Evolutionary conservation across 208 protist species (phyloP).

Genomic region (Leishmania major): DNA sequence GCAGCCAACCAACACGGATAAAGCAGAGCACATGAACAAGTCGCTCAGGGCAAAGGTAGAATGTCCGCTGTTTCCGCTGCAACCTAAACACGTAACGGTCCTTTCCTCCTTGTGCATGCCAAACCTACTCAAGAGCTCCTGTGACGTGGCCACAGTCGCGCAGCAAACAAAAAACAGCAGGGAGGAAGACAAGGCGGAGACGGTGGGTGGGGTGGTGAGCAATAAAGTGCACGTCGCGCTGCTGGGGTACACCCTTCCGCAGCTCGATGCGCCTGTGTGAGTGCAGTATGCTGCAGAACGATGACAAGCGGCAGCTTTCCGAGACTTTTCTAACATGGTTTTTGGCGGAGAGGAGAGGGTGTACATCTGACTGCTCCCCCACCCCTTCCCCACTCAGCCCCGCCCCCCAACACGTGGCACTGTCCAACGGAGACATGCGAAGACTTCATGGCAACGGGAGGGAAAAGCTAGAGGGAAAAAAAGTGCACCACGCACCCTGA

Average conservation of each 20-base stretch:
- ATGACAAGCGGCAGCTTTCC: not conserved
- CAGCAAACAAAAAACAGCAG: not conserved
- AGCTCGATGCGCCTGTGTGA: not conserved
- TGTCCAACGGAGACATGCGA: not conserved
- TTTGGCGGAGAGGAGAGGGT: not conserved
- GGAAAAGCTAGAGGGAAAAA: not conserved
- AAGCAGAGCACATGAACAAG: not conserved
- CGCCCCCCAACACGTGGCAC: not conserved
- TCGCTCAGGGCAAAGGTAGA: not conserved
- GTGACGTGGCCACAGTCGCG: not conserved
- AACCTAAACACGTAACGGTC: not conserved
- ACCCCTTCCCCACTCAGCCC: no score
- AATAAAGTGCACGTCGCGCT: not conserved
- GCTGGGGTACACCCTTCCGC: not conserved
- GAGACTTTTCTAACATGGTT: not conserved
- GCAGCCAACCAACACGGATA: not conserved
- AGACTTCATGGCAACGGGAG: not conserved
- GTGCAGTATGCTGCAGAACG: not conserved
- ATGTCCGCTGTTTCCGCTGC: not conserved
- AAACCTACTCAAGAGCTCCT: not conserved
- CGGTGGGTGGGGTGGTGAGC: not conserved
- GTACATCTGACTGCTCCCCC: no score
- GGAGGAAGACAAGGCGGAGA: not conserved
- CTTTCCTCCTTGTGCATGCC: not conserved
- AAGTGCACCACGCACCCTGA: not conserved